Conservation (phyloP, 148 eudicot species). For the Amaranthus hypochondriacus region DNA sequence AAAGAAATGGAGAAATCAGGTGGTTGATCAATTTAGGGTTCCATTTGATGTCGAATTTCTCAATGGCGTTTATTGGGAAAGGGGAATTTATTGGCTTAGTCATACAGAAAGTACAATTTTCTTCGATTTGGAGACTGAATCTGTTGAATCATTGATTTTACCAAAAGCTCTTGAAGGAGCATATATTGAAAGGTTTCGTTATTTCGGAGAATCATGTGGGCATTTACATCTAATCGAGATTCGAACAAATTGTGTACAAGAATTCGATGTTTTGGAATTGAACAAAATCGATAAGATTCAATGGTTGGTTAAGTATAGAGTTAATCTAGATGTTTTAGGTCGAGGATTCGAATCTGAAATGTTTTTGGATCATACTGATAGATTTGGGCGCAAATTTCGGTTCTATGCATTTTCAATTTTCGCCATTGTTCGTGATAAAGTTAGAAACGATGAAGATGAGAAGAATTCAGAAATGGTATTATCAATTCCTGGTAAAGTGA, state of each 20-base stretch:
- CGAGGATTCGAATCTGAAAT: constrained; percentile 33
- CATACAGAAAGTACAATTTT: constrained; percentile 24
- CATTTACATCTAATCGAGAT: constrained; percentile 44
- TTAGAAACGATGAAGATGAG: constrained; percentile 2
- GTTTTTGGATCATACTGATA: constrained; percentile 34
- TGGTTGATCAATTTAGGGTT: constrained; percentile 2
- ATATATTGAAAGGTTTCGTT: constrained; percentile 31
- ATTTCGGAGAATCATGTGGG: constrained; percentile 48
- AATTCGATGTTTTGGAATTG: constrained; percentile 43
- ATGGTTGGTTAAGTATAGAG: constrained; percentile 41
- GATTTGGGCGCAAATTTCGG: constrained; percentile 27
- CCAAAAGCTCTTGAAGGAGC: constrained; percentile 24
- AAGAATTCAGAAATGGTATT: constrained; percentile 26
- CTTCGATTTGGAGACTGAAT: constrained; percentile 24
- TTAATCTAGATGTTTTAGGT: constrained; percentile 40
- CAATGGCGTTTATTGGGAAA: constrained; percentile 47
- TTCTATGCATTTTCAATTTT: constrained; percentile 43
- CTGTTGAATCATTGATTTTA: constrained; percentile 21
- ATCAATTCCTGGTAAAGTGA: constrained; percentile 39
- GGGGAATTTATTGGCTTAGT: constrained; percentile 48
- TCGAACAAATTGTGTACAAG: constrained; percentile 25
- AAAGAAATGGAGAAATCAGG: constrained; percentile 26
- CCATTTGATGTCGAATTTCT: constrained; percentile 35
- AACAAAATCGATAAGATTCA: constrained; percentile 2
- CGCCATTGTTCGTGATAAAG: constrained; percentile 23